Conservation (phyloP, 164 flowering plant species). For the Umbilicus rupestris region DNA sequence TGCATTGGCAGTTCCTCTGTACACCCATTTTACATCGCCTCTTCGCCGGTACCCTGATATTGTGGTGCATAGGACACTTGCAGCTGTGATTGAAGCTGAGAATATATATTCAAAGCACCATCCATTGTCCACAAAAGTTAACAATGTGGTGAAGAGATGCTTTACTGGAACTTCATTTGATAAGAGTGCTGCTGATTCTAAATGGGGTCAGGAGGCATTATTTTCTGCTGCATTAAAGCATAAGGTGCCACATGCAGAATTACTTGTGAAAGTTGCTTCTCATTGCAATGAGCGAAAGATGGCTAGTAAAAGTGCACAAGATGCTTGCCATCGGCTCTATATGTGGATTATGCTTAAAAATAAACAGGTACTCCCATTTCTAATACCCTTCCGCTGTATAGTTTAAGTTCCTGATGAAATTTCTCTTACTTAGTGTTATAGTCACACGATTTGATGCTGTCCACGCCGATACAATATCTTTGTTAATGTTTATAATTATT, state of each 20-base stretch:
- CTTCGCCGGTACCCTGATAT: slow-evolving; percentile 90
- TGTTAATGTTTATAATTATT: no score
- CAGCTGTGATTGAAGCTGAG: slow-evolving; percentile 79
- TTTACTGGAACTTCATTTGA: slow-evolving; percentile 56
- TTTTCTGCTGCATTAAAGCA: slow-evolving; percentile 51
- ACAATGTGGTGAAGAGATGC: slow-evolving; percentile 21
- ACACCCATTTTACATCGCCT: slow-evolving; percentile 95
- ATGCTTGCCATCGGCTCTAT: slow-evolving; percentile 61
- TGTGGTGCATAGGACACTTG: slow-evolving; percentile 75
- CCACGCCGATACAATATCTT: not conserved
- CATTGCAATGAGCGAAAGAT: slow-evolving; percentile 62
- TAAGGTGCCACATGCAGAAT: slow-evolving; percentile 33
- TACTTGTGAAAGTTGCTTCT: slow-evolving; percentile 52
- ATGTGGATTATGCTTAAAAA: slow-evolving; percentile 72
- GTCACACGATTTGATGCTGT: not conserved
- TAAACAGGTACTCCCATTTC: slow-evolving; percentile 44
- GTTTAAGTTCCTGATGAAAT: not conserved
- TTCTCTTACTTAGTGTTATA: not conserved
- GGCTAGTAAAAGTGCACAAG: slow-evolving; percentile 67
- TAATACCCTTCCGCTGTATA: not conserved
- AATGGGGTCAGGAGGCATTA: slow-evolving; percentile 46
- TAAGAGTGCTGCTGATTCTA: slow-evolving; percentile 40
- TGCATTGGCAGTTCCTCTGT: slow-evolving; percentile 71
- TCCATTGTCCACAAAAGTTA: slow-evolving; percentile 11
- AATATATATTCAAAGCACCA: slow-evolving; percentile 28